These are phyloP conservation scores for Rhynchosporium agropyri DNA, from an alignment of 2,329 filamentous ascomycete species.

Conservation along the genomic window DNA sequence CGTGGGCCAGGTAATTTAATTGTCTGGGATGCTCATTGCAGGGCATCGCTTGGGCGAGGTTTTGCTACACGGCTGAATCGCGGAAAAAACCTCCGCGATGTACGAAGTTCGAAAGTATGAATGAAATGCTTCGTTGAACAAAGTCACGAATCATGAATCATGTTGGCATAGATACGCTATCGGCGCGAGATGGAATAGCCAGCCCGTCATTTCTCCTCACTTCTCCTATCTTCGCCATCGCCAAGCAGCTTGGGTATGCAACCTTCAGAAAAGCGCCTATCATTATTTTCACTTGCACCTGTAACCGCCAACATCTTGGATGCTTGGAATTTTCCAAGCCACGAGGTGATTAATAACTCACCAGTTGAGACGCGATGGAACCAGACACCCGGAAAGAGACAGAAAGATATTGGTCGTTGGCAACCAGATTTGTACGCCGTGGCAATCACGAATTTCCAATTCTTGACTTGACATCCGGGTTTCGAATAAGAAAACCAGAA, in stretches of 20 bases:
- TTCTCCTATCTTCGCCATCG: neutral
- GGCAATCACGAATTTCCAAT: too few relatives aligned
- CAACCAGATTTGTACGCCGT: neutral
- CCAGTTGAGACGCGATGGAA: neutral
- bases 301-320: slow-evolving; percentile 8
- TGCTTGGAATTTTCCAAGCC: neutral
- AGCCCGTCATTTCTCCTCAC: slow-evolving; percentile 6
- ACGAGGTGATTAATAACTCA: neutral
- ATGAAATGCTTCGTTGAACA: neutral
- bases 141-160: neutral
- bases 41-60: neutral
- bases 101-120: neutral
- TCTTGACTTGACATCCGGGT: too few relatives aligned
- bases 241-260: slow-evolving; percentile 3
- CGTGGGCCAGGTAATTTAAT: slow-evolving; percentile 7
- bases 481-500: neutral
- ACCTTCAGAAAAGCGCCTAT: neutral
- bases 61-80: neutral
- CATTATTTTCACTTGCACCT: neutral
- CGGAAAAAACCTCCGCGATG: neutral
- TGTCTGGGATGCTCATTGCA: neutral
- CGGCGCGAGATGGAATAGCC: neutral
- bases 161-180: neutral
- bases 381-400: neutral
- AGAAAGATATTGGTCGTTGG: slow-evolving; percentile 6